Conservation (phyloP, 1,139 yeast genomes). For the Scheffersomyces lignicola region DNA sequence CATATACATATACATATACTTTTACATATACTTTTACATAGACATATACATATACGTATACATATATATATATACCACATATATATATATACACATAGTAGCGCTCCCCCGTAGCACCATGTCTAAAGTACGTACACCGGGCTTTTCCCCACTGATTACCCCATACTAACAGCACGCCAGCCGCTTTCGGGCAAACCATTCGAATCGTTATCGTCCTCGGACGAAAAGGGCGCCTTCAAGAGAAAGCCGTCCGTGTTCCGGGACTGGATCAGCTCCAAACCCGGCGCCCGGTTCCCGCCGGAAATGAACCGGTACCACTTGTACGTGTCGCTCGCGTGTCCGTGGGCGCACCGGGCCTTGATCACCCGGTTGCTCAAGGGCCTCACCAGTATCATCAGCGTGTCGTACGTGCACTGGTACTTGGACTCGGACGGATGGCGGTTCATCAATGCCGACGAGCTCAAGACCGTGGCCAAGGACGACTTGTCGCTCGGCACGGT, state of each 20-base stretch:
- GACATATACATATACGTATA: too few species aligned
- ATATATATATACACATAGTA: too few species aligned
- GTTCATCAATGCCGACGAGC: conserved; percentile 45
- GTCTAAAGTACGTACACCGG: too few species aligned
- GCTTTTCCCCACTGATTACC: too few species aligned
- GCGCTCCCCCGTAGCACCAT: too few species aligned
- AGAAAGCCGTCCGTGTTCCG: conserved; percentile 53
- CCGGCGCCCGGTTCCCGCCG: conserved; percentile 65
- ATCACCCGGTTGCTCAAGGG: conserved; percentile 81
- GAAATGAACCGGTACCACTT: conserved; percentile 83
- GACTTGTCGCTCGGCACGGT: conserved; percentile 55
- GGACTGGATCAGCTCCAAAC: conserved; percentile 57
- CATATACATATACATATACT: too few species aligned
- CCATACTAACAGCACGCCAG: too few species aligned
- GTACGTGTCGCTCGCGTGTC: conserved; percentile 87
- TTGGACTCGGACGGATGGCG: conserved; percentile 89
- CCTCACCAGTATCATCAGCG: conserved; percentile 56
- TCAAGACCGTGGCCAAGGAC: conserved; percentile 25
- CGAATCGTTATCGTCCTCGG: conserved; percentile 48
- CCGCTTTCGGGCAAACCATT: too few species aligned
- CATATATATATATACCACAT: too few species aligned
- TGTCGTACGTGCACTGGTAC: conserved; percentile 86
- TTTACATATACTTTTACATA: too few species aligned
- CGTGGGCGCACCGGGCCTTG: conserved; percentile 92
- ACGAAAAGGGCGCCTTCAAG: conserved; percentile 53